phyloP scores from a whole-genome alignment of 345 rosid genomes.

The Laguncularia racemosa region DNA sequence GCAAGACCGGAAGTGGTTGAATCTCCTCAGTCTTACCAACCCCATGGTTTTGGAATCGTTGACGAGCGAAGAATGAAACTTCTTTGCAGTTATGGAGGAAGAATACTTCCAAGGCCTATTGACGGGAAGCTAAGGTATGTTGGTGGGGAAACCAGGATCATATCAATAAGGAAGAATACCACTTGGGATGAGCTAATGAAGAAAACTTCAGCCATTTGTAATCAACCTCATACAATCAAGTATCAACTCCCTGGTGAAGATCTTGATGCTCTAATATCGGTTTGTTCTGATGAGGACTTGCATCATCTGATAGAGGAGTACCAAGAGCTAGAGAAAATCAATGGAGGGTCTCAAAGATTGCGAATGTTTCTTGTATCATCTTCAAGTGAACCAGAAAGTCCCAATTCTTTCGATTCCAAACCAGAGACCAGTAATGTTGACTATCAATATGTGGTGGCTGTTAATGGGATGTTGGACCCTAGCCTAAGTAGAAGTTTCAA shows the following conservation, averaged over 20 bases:
- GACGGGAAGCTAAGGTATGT: constrained; percentile 85
- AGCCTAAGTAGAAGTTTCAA: constrained; percentile 40
- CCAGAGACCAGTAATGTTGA: constrained; percentile 36
- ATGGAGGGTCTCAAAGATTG: constrained; percentile 58
- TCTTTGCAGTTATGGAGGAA: constrained; percentile 85
- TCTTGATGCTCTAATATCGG: constrained; percentile 80
- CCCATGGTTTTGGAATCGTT: constrained; percentile 17
- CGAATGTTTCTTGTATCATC: constrained; percentile 60
- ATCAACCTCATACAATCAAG: constrained; percentile 66
- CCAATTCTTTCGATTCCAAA: constrained; percentile 40
- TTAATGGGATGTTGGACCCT: constrained; percentile 52
- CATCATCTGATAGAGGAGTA: constrained; percentile 77
- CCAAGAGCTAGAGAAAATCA: constrained; percentile 45
- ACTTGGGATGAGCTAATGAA: constrained; percentile 51
- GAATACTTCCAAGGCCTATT: constrained; percentile 67
- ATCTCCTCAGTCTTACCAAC: constrained; percentile 32
- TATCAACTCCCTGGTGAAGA: constrained; percentile 96
- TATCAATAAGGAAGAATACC: constrained; percentile 47
- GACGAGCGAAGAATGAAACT: constrained; percentile 52
- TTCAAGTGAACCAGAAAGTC: constrained; percentile 43
- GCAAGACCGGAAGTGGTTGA: constrained; percentile 11
- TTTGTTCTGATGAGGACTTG: constrained; percentile 81
- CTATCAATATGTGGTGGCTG: constrained; percentile 57
- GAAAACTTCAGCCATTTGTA: constrained; percentile 60
- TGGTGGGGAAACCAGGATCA: constrained; percentile 85